Evolutionary conservation across 2,329 filamentous ascomycete species (phyloP), one percentile per base, ranked within the genome.

Genomic region (Dryadomyces sulphureus): DNA sequence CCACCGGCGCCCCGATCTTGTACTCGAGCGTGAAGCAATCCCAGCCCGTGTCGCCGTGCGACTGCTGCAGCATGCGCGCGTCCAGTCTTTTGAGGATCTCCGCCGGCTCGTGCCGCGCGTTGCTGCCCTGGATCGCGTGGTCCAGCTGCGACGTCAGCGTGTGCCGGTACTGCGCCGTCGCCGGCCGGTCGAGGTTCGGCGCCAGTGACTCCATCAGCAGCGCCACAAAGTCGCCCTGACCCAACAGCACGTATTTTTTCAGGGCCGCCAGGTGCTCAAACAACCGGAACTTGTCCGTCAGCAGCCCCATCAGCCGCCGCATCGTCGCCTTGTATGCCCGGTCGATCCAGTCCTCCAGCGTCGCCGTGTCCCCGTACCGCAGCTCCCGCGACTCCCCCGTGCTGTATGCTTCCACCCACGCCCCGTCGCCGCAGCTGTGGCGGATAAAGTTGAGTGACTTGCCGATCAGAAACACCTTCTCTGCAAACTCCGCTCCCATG

Each of bases 1-100:
- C 92, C 21, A 95, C 85, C 0, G 92, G 92, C 2, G 90, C 84
- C 60, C 94, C 89, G 54, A 98, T 92, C 61, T 96, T 95, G 66
- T 98, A 98, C 61, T 98, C 93, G 8, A 98, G 77, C 0, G 92
- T 98, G 64, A 98, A 98, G 59, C 93, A 94, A 59, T 98, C 92
- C 92, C 92, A 98, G 43, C 92, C 92, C 45, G 95, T 96, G 56
- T 98, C 92, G 44, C 92, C 92, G 56, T 95, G 89, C 8, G 84
- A 93, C 6, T 96, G 74, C 64, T 96, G 90, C 36, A 98, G 73
- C 90, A 98, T 96, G 50, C 93, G 84, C n/a, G 92, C 90, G 62
- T 98, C 92, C 4, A 98, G 74, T 11, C 92, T 79, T 5, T 87
- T 79, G 24, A 98, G 75, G 5, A 98, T 89, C 58, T 98, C 93